These are phyloP conservation scores for Pseudogymnoascus pannorum DNA, from an alignment of 2,329 filamentous ascomycete genomes.

Conservation along the genomic window DNA sequence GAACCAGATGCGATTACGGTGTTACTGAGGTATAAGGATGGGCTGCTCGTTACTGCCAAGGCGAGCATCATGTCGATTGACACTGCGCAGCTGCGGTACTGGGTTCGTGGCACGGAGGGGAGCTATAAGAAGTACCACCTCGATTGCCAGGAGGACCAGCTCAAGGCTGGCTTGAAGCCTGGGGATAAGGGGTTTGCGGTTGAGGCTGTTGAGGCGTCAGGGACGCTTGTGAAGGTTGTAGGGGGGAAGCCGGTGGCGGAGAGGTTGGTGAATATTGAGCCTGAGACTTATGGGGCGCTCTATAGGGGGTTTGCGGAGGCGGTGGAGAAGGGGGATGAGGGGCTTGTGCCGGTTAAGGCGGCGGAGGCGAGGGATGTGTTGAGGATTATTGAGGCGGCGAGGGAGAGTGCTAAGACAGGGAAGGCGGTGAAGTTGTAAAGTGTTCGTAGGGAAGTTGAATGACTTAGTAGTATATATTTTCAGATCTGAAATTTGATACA, in stretches of 20 bases:
- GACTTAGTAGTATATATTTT: background rate
- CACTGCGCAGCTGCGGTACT: conserved; percentile 63
- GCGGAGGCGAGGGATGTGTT: conserved; percentile 47
- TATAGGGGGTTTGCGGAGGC: conserved; percentile 51
- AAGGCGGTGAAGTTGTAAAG: conserved; percentile 25
- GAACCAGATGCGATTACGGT: conserved; percentile 55
- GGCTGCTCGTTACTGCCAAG: conserved; percentile 61
- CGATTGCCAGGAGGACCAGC: conserved; percentile 69
- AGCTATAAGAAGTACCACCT: conserved; percentile 66
- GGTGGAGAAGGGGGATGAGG: conserved; percentile 39
- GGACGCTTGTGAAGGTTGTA: conserved; percentile 49
- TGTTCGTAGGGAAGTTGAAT: background rate
- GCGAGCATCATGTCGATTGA: conserved; percentile 63
- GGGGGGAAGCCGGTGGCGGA: conserved; percentile 43
- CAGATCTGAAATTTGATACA: background rate
- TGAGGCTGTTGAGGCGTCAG: conserved; percentile 52
- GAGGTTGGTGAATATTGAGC: conserved; percentile 50
- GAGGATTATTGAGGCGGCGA: conserved; percentile 47
- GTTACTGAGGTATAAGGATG: conserved; percentile 56
- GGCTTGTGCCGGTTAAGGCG: conserved; percentile 45
- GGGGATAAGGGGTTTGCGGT: conserved; percentile 57
- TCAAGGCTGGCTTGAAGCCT: conserved; percentile 55
- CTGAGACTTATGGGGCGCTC: conserved; percentile 61
- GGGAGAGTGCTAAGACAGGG: conserved; percentile 44
- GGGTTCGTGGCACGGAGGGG: conserved; percentile 67